Evolutionary conservation across 495 filamentous ascomycete genomes (phyloP).

Genomic region (Lentithecium fluviatile): DNA sequence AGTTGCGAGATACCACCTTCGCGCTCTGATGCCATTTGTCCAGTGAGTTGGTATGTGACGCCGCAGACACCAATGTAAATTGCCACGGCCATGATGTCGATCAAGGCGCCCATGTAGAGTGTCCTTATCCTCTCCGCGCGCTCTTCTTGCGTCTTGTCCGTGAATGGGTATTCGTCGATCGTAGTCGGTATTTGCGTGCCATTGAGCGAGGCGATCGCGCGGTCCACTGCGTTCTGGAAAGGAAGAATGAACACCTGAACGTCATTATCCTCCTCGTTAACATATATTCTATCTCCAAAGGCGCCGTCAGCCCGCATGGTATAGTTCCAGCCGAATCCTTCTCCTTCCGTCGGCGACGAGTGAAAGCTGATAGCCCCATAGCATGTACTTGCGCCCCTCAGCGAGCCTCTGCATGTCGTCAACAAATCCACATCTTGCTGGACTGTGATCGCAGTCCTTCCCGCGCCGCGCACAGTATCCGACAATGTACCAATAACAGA

Average conservation of each 20-base stretch:
- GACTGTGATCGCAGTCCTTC: constrained; percentile 57
- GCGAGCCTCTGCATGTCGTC: constrained; percentile 60
- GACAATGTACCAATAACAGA: constrained; percentile 64
- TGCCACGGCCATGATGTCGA: constrained; percentile 64
- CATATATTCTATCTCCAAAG: constrained; percentile 59
- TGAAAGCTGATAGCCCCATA: constrained; percentile 74
- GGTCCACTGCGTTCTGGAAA: constrained; percentile 73
- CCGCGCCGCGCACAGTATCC: constrained; percentile 50
- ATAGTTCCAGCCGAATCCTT: constrained; percentile 74
- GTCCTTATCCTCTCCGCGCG: constrained; percentile 58
- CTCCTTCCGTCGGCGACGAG: constrained; percentile 67
- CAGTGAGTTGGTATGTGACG: constrained; percentile 61
- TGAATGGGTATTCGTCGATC: constrained; percentile 68
- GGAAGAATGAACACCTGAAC: constrained; percentile 72
- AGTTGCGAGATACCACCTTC: constrained; percentile 46
- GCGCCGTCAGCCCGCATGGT: constrained; percentile 71
- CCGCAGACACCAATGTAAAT: constrained; percentile 77
- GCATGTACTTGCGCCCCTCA: constrained; percentile 70
- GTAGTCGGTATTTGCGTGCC: constrained; percentile 40
- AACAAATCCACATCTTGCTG: constrained; percentile 55
- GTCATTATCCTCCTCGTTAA: constrained; percentile 60
- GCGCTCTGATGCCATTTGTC: constrained; percentile 46
- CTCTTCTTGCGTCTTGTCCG: constrained; percentile 63
- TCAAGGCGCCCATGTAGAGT: constrained; percentile 67
- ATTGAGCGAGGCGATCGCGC: constrained; percentile 60